Conservation (phyloP, 2,329 filamentous ascomycete genomes). For the Calonectria ilicicola region DNA sequence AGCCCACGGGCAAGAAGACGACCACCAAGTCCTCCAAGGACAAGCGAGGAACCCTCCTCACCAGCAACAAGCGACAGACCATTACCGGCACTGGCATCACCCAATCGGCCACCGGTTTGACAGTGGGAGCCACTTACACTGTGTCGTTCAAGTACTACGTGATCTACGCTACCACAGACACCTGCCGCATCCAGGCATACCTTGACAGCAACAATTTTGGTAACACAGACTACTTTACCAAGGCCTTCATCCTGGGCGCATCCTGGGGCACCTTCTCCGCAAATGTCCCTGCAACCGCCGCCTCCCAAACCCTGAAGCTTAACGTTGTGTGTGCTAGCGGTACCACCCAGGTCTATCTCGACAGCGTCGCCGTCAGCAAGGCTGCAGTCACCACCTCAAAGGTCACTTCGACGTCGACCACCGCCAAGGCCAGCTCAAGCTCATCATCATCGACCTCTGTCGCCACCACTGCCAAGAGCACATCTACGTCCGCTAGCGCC, state of each 20-base stretch:
- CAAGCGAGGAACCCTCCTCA: not conserved
- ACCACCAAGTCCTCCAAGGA: not conserved
- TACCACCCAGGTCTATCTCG: not conserved
- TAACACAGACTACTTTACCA: slow-evolving; percentile 1
- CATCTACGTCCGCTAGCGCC: not conserved
- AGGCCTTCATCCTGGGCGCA: not conserved
- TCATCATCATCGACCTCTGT: not conserved
- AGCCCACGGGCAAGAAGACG: not conserved
- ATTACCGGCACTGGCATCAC: not conserved
- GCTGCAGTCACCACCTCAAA: not conserved
- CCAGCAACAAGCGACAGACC: not conserved
- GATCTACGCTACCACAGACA: not conserved
- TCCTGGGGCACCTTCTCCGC: not conserved
- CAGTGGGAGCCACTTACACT: not conserved
- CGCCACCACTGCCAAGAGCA: not conserved
- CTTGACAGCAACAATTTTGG: not conserved
- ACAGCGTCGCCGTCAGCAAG: not conserved
- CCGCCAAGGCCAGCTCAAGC: not conserved
- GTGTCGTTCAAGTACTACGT: not conserved
- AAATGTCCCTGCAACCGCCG: not conserved
- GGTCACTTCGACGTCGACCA: not conserved
- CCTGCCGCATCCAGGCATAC: slow-evolving; percentile 5
- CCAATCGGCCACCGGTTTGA: not conserved
- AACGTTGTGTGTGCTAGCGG: not conserved
- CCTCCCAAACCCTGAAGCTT: not conserved